Percentiles rank a stretch among this genome's conserved stretches.
phyloP scores from a whole-genome alignment of 345 rosid genomes.

The Dipteronia sinensis region DNA sequence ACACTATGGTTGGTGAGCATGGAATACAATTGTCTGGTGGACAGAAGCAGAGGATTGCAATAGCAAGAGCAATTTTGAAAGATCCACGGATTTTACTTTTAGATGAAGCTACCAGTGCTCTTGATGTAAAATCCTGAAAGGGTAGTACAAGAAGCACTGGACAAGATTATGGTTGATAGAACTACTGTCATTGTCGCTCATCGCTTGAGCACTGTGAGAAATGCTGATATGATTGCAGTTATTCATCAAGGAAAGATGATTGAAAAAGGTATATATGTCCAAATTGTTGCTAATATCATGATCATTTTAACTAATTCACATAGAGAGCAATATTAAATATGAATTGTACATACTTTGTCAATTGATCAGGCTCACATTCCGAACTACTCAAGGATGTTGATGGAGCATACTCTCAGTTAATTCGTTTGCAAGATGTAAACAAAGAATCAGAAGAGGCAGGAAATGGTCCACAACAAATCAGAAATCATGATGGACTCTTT shows the following conservation, averaged over 20 bases:
- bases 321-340: too few species aligned
- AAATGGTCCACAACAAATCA: slow-evolving; percentile 38
- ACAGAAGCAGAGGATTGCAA: slow-evolving; percentile 92
- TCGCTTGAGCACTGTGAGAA: slow-evolving; percentile 74
- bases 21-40: slow-evolving; percentile 96
- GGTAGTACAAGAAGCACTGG: slow-evolving; percentile 79
- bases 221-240: slow-evolving; percentile 75
- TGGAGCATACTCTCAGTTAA: slow-evolving; percentile 85
- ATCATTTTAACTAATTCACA: too few species aligned
- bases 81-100: slow-evolving; percentile 72
- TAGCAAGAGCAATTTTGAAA: slow-evolving; percentile 82
- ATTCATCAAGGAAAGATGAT: slow-evolving; percentile 76
- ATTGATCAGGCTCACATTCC: slow-evolving; percentile 59
- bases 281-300: too few species aligned
- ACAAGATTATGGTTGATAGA: slow-evolving; percentile 70
- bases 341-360: background rate
- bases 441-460: slow-evolving; percentile 40
- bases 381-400: slow-evolving; percentile 68
- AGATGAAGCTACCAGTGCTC: slow-evolving; percentile 93
- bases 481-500: slow-evolving; percentile 37
- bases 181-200: slow-evolving; percentile 87
- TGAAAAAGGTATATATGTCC: slow-evolving; percentile 15
- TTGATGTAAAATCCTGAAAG: slow-evolving; percentile 86
- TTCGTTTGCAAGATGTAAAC: slow-evolving; percentile 68
- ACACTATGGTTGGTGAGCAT: slow-evolving; percentile 91